Percentiles rank a stretch among this genome's conserved stretches.
phyloP scores from a whole-genome alignment of 179 eudicot species.

The Beta corolliflora region DNA sequence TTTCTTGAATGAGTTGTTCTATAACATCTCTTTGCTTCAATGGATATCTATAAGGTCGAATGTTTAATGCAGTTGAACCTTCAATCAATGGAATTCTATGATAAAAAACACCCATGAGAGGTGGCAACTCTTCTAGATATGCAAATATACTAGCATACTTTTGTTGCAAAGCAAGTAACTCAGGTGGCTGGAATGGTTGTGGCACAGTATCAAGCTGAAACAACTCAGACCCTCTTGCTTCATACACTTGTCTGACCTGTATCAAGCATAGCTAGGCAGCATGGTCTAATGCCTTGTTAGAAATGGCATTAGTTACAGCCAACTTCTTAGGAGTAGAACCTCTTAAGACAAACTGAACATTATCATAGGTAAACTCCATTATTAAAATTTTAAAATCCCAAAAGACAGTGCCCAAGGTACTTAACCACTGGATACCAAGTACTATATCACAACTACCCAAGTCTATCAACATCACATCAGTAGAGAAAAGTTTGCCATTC shows the following conservation, averaged over 20 bases:
- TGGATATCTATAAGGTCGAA: background rate
- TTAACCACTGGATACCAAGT: background rate
- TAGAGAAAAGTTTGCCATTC: background rate
- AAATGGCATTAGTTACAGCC: background rate
- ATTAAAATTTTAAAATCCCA: background rate
- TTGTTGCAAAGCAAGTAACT: too few species aligned
- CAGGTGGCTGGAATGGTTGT: too few species aligned
- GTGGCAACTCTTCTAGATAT: background rate
- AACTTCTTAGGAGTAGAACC: background rate
- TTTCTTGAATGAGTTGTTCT: background rate
- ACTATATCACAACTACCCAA: constrained; percentile 2
- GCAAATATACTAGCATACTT: background rate
- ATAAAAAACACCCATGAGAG: background rate
- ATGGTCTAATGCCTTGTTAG: too few species aligned
- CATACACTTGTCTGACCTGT: too few species aligned
- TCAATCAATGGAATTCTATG: background rate
- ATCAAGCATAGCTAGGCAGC: too few species aligned
- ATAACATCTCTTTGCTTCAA: background rate
- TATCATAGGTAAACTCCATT: background rate
- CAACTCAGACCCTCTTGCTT: too few species aligned
- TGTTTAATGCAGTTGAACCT: background rate
- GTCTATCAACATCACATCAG: background rate
- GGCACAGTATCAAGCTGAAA: too few species aligned
- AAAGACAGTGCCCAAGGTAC: background rate
- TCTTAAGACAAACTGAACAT: background rate